Evolutionary conservation across 768 basidiomycete genomes (phyloP).

Genomic region (Naematelia aurantialba): DNA sequence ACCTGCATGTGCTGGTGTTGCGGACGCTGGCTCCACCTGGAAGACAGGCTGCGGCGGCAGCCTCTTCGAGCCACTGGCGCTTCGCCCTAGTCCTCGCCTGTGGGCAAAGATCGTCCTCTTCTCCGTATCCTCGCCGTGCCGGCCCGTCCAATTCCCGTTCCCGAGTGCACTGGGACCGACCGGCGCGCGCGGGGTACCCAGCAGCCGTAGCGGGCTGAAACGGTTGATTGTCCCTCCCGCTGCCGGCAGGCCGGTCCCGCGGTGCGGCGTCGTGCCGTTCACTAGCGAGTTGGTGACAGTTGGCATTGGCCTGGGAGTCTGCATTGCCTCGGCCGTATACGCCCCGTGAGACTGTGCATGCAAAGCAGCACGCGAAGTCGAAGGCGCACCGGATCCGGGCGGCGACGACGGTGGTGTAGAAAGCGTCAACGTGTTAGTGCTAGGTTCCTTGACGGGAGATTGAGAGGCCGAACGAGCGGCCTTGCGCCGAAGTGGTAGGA

Average conservation of each 20-base stretch:
- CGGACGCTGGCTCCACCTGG: background rate
- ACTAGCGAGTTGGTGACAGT: constrained; percentile 35
- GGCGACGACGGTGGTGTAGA: constrained; percentile 3
- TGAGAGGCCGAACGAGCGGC: background rate
- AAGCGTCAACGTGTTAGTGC: background rate
- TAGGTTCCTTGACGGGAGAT: background rate
- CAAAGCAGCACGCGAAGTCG: too few relatives aligned
- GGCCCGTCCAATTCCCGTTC: constrained; percentile 14
- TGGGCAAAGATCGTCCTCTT: background rate
- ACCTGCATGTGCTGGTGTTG: too few relatives aligned
- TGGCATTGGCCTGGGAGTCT: constrained; percentile 22
- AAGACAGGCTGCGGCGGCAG: background rate
- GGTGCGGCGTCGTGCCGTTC: constrained; percentile 30
- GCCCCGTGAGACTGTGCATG: too few relatives aligned
- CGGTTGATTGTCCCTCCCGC: constrained; percentile 15
- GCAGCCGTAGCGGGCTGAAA: constrained; percentile 27
- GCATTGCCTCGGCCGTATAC: background rate
- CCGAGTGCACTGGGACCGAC: constrained; percentile 16
- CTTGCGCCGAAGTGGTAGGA: constrained; percentile 22
- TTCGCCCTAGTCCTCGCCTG: background rate
- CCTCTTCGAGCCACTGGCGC: background rate
- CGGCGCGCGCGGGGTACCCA: constrained; percentile 23
- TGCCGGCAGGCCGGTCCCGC: constrained; percentile 7
- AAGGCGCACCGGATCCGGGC: background rate
- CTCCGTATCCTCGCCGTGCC: constrained; percentile 25